Base-by-base conservation (phyloP, 768 basidiomycete species). In the Mrakia frigida region DNA sequence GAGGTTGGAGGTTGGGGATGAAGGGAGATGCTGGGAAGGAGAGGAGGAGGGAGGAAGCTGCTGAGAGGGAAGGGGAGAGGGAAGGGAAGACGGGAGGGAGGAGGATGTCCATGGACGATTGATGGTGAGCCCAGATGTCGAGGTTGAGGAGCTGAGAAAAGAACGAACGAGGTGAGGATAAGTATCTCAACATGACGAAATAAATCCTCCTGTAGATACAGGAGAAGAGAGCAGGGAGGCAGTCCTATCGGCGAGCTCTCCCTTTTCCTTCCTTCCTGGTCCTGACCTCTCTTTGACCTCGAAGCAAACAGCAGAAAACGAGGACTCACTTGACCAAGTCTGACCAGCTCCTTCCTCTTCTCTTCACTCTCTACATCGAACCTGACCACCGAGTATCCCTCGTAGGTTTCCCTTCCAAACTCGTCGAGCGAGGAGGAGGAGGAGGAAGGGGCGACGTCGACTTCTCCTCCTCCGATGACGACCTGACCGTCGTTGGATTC, bases 91-190 rank as follows among this genome's bases (percentile, higher is more conserved):
- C 31, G 35, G 74, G 69, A 28, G 73, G 73, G 46, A 74, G 59
- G 41, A 74, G 63, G 41, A 74, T 37, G 46, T 74, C 73, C 41
- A 74, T 31, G 0, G 73, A 63, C 37, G 33, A 18, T n/a, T 21
- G 6, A 6, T 31, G 39, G 14, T 74, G 60, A n/a, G 77, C 53
- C 77, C 77, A 77, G 63, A 77, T 56, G 61, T 77, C 77, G 14
- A 77, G 73, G 46, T 74, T 56, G n/a, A 73, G 41, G 28, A 52
- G 41, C 77, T 77, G 69, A 5, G 11, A 23, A 71, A 9, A 16
- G 25, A 35, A 21, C 1, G 23, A 35, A 21, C 35, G n/a, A n/a
- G n/a, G n/a, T n/a, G n/a, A n/a, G n/a, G n/a, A n/a, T n/a, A n/a
- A n/a, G n/a, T n/a, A n/a, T n/a, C n/a, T n/a, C n/a, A n/a, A n/a